Evolutionary conservation across 2,329 filamentous ascomycete genomes (phyloP), one percentile per base, ranked within the genome.

Genomic region (Pseudopyricularia cyperi): DNA sequence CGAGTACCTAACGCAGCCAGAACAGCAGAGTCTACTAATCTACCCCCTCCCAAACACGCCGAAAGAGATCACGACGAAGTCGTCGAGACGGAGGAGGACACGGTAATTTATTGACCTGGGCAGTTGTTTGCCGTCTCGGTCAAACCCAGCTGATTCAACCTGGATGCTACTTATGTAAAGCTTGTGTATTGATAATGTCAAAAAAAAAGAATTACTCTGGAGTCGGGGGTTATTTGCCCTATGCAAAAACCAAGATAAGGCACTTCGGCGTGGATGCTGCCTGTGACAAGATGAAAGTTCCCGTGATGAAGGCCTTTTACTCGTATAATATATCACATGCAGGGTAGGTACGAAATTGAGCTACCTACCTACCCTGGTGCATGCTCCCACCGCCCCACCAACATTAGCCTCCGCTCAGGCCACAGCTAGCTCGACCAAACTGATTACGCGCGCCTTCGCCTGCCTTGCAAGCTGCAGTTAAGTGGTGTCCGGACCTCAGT

Each of bases 41-140:
- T 53, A 51, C 54, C 55, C 39, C 54, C 42, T 14, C 46, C 50
- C 46, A 42, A 49, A 22, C 44, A 44, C 15, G 19, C 57, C 50
- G 66, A 70, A 53, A 72, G 67, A 61, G 73, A 72, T 54, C 63
- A 76, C 58, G 85, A 90, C 60, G 82, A 89, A 56, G 76, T 94
- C 57, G 82, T 93, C 52, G 86, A 89, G 65, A 87, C 85, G 52
- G 87, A 89, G 55, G 89, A 96, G 70, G 89, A 95, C 61, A 89
- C 85, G 59, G 88, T 95, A 51, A 91, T 95, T 54, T 95, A 95
- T 71, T 95, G 71, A 77, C 12, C 14, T 14, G 30, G 11, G 17
- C 32, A 30, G 17, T 32, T n/a, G 3, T 9, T 22, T 24, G 17
- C 4, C n/a, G 28, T 17, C 8, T 49, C 37, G 37, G 37, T n/a